Evolutionary conservation across 2,329 filamentous ascomycete genomes (phyloP), one percentile per base, ranked within the genome.

Genomic region (Fusarium miscanthi): DNA sequence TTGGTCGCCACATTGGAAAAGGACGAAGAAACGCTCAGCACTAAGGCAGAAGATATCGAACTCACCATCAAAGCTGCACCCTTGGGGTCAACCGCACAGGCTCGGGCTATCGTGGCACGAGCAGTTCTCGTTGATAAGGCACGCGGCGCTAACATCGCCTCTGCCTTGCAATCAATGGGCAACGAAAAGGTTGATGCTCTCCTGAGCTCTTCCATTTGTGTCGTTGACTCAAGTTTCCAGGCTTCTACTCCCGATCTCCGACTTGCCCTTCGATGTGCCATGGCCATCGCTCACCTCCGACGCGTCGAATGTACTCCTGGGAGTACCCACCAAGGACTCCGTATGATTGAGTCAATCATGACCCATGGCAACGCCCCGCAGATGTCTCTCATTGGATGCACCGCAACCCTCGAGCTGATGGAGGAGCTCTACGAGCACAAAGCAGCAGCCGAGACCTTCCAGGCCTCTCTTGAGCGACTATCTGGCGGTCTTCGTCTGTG

Each of bases 31-130:
- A 61, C 57, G 10, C 49, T 73, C 17, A 37, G 53, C 23, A 72
- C 71, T 4, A 70, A 65, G 51, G 62, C 53, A 4, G 84, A 81
- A 65, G 85, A 90, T 62, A 85, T 97, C 37, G 86, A 89, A 2
- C 85, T 93, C 38, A 94, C 95, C 5, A 86, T 94, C 69, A 87
- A 88, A 64, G 88, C 90, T 12, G 93, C 95, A 1, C 95, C 95
- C 2, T 90, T 92, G 41, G 93, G 92, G 17, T 97, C 94, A 2
- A 89, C 90, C 27, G 92, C 93, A 21, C 89, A 90, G 68, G 83
- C 87, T 21, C 88, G 89, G 38, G 89, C 88, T 27, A 82, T 90
- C 5, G 85, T 91, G 37, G 87, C 89, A 6, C 87, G 87, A 27
- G 89, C 90, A 8, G 83, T 91, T 23, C 80, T 92, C 21, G 80